Evolutionary conservation across 768 basidiomycete species (phyloP).

Genomic region (Termitomyces bulborhizus): DNA sequence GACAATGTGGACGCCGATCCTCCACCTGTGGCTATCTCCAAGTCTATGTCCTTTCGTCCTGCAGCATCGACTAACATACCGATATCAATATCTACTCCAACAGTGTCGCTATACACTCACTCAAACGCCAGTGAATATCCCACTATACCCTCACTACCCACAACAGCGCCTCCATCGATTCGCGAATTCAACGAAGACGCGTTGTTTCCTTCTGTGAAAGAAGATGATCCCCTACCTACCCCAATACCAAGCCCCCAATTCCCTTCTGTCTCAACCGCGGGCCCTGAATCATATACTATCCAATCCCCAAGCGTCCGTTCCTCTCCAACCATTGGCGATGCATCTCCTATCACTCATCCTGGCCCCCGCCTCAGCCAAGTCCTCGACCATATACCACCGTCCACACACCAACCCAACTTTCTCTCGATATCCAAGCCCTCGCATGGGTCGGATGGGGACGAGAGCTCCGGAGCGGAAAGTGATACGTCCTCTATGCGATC

Average conservation of each 20-base stretch:
- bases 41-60: slow-evolving; percentile 12
- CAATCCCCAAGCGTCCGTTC: background rate
- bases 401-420: background rate
- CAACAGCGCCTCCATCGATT: slow-evolving; percentile 20
- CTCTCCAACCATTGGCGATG: slow-evolving; percentile 3
- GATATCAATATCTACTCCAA: slow-evolving; percentile 35
- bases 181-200: slow-evolving; percentile 21
- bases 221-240: background rate
- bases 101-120: slow-evolving; percentile 27
- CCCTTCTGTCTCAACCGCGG: slow-evolving; percentile 49
- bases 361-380: slow-evolving; percentile 13
- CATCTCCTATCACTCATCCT: slow-evolving; percentile 7
- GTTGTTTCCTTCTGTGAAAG: background rate
- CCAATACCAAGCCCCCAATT: slow-evolving; percentile 38
- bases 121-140: slow-evolving; percentile 20
- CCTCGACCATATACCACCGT: slow-evolving; percentile 11
- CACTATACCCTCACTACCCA: slow-evolving; percentile 37
- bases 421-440: slow-evolving; percentile 1
- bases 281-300: slow-evolving; percentile 27
- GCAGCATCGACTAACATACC: slow-evolving; percentile 21
- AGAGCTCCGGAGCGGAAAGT: slow-evolving; percentile 39
- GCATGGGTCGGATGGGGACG: slow-evolving; percentile 19
- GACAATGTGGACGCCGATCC: background rate
- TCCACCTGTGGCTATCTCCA: background rate
- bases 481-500: slow-evolving; percentile 27